Conservation (phyloP, 192 early-diverging fungal species). For the Dissophora globulifera region DNA sequence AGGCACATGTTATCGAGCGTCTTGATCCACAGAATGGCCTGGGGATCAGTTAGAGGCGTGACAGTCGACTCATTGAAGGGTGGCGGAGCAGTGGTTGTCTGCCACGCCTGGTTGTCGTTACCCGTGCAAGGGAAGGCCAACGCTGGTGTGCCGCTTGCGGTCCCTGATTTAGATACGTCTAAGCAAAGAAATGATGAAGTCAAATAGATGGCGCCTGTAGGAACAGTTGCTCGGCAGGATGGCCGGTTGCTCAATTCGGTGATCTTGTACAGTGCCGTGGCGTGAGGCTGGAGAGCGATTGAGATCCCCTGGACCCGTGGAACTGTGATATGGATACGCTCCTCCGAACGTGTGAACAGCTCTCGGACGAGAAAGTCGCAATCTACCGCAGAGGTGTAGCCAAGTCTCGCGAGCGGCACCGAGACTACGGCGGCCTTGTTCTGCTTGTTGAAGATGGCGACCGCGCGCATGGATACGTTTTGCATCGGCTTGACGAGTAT, state of each 20-base stretch:
- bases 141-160: constrained; percentile 1
- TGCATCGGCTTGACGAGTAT: constrained; percentile 32
- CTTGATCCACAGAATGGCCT: constrained; percentile 36
- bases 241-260: constrained; percentile 6
- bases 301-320: constrained; percentile 21
- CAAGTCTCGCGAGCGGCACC: constrained; percentile 34
- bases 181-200: constrained; percentile 40
- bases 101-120: constrained; percentile 41
- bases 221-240: constrained; percentile 12
- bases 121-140: constrained; percentile 20
- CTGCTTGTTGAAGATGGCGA: constrained; percentile 41
- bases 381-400: constrained; percentile 22
- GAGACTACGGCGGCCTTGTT: constrained; percentile 6
- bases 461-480: constrained; percentile 26
- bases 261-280: constrained; percentile 29
- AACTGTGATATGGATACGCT: constrained; percentile 4
- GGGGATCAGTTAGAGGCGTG: not conserved
- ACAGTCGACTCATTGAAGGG: constrained; percentile 7
- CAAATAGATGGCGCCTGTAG: constrained; percentile 34
- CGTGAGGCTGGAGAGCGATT: constrained; percentile 6
- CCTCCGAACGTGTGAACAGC: constrained; percentile 30
- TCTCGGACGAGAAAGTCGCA: constrained; percentile 35
- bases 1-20: constrained; percentile 31
- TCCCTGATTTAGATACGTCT: constrained; percentile 12
- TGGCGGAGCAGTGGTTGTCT: constrained; percentile 22